A percentile compares a stretch with the other conserved stretches of the same genome.
These are phyloP conservation scores for Apiospora saccharicola DNA, from an alignment of 2,329 filamentous ascomycete species.

Conservation along the genomic window DNA sequence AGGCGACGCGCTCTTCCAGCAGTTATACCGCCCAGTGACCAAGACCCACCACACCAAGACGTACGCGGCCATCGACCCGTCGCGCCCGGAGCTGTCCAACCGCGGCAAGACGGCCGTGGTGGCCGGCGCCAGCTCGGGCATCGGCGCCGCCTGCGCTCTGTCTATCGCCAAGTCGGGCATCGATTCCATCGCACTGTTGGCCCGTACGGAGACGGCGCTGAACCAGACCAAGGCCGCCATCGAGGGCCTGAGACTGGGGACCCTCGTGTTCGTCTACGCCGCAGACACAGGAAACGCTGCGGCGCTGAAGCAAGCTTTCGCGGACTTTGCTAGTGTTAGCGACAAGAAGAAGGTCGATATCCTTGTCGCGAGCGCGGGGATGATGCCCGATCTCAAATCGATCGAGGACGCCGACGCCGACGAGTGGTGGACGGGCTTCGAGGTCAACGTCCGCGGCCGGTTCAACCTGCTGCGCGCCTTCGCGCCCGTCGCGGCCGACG, in stretches of 20 bases:
- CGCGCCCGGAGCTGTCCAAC: constrained; percentile 35
- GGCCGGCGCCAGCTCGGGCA: constrained; percentile 61
- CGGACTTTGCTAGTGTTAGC: background rate
- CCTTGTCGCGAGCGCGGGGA: constrained; percentile 40
- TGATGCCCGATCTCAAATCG: constrained; percentile 31
- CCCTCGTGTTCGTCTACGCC: constrained; percentile 30
- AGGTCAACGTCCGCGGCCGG: constrained; percentile 36
- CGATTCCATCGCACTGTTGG: constrained; percentile 58
- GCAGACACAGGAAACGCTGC: constrained; percentile 33
- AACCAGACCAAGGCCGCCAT: constrained; percentile 34
- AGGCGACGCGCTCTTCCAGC: background rate
- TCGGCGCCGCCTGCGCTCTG: constrained; percentile 53
- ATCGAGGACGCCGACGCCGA: constrained; percentile 31
- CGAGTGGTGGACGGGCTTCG: constrained; percentile 40
- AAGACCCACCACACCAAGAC: background rate
- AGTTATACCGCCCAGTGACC: background rate
- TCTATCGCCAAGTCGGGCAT: constrained; percentile 50
- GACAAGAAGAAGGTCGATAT: constrained; percentile 35
- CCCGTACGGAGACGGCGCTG: constrained; percentile 38
- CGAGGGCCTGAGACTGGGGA: constrained; percentile 30
- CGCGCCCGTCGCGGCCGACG: constrained; percentile 27
- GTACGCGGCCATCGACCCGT: constrained; percentile 40
- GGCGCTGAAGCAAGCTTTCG: background rate
- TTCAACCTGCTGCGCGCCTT: constrained; percentile 35
- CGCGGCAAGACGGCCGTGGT: constrained; percentile 57